Evolutionary conservation across 2,329 filamentous ascomycete species (phyloP), one percentile per base, ranked within the genome.

Genomic region (Pseudogymnoascus sp.): DNA sequence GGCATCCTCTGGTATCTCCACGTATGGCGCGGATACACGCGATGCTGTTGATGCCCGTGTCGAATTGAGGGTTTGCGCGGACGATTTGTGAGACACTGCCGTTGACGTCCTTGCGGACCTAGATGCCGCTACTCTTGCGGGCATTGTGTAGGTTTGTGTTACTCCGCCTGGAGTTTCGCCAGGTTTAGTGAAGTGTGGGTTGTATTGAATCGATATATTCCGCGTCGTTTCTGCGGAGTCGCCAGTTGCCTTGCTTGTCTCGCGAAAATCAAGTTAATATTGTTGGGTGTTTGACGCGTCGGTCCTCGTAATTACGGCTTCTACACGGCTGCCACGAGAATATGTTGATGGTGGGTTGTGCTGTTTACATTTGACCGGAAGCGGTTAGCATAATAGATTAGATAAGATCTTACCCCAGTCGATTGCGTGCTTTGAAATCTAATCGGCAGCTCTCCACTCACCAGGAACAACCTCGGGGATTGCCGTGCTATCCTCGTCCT

Each of bases 1-100:
- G 3, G 86, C 82, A 71, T 96, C 91, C 68, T 87, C 82, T 38
- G 89, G 87, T n/a, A 89, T 73, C 41, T 82, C 76, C n/a, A 71
- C 58, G n/a, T 69, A 65, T 38, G 67, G 65, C 2, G 67, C 59
- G 11, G 70, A 71, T 14, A 73, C 69, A 66, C 76, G 74, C 18
- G 77, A 72, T 20, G 74, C 70, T 59, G 72, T 71, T 37, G 77
- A 76, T 60, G 72, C 70, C 63, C 77, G 76, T 37, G 47, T 54
- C 11, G 71, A 71, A 62, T 71, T 74, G 25, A 73, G 65, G 20
- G 71, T 72, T 64, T 70, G 68, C 12, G 68, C 66, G 2, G 76
- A 75, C n/a, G 75, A 71, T 69, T 76, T 80, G 59, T 72, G 72
- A 6, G 74, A 71, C 2, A 70, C 65, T 1, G 73, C 69, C 1